Evolutionary conservation across 768 basidiomycete species (phyloP), one percentile per base, ranked within the genome.

Genomic region (Macrocybe gigantea): DNA sequence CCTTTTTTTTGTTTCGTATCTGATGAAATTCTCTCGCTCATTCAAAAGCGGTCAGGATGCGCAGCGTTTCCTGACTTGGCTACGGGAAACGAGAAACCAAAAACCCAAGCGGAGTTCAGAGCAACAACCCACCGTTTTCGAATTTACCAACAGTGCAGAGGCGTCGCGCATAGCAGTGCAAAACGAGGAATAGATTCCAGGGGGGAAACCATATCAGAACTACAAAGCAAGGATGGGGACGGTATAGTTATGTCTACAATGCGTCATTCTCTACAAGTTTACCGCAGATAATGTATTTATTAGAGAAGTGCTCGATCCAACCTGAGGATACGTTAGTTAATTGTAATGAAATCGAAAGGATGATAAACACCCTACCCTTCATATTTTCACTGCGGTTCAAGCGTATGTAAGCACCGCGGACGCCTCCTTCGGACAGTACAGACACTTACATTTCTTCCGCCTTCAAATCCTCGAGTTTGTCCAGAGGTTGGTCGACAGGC

Each of bases 301-400:
- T 84, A 36, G 82, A 78, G 67, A 97, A 96, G 63, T 95, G 93
- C 15, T 93, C 89, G 51, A 92, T 85, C 93, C 93, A 97, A 15
- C 90, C 88, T 88, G 57, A 22, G 42, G 12, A 41, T 47, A 47
- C 47, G 35, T 45, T 45, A 55, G 43, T 41, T 33, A 7, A 31
- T 13, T 13, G 32, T 11, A 33, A 29, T 13, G 14, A 35, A 32
- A 10, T 22, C 41, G 38, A 12, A 42, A 35, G 13, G 8, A 50
- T 54, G 43, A 54, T 70, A n/a, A 48, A 22, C 22, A 22, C 22
- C 22, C 22, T 44, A 85, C 88, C 88, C 66, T 77, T 81, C 93
- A 96, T 95, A 62, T 95, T 95, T 50, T 94, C 91, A 44, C 93
- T 94, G 58, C 58, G 34, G 33, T 40, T 38, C 22, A 47, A 33